A percentile compares a stretch with the other conserved stretches of the same genome.
These are phyloP conservation scores for Vitrella brassicaformis DNA, from an alignment of 73 alveolate species.

Conservation along the genomic window DNA sequence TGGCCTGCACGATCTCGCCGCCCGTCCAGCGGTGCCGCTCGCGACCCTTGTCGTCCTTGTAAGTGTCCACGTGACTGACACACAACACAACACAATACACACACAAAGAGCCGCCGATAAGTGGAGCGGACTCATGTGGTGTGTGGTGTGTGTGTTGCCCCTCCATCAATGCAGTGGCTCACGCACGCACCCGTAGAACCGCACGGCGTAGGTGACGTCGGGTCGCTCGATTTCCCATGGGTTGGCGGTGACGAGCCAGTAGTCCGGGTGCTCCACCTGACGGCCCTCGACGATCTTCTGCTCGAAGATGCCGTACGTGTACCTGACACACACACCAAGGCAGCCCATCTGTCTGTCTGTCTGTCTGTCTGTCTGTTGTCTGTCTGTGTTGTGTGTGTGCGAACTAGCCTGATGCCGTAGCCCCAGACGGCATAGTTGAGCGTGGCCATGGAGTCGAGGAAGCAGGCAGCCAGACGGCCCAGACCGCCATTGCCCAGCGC, in stretches of 20 bases:
- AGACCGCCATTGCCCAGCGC: constrained; percentile 99
- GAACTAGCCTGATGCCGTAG: constrained; percentile 75
- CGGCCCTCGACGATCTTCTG: constrained; percentile 86
- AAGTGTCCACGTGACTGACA: background rate
- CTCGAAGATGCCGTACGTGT: constrained; percentile 97
- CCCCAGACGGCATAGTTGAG: constrained; percentile 95
- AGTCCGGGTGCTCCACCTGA: constrained; percentile 95
- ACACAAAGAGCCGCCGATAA: too few species aligned
- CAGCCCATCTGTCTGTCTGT: background rate
- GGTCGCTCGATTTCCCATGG: constrained; percentile 97
- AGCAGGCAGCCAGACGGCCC: constrained; percentile 98
- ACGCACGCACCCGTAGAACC: constrained; percentile 91
- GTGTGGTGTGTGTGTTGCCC: too few species aligned
- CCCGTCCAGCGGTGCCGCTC: constrained; percentile 70
- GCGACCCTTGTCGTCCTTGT: background rate
- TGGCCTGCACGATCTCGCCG: constrained; percentile 90
- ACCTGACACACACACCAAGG: constrained; percentile 39
- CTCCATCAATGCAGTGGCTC: too few species aligned
- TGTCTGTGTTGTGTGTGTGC: too few species aligned
- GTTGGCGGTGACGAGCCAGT: constrained; percentile 70
- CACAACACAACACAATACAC: too few species aligned
- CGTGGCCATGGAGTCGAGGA: constrained; percentile 94
- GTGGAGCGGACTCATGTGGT: too few species aligned
- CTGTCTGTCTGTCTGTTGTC: background rate
- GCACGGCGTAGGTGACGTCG: constrained; percentile 79